These are phyloP conservation scores for Piloderma croceum DNA, from an alignment of 768 basidiomycete species.

Conservation along the genomic window DNA sequence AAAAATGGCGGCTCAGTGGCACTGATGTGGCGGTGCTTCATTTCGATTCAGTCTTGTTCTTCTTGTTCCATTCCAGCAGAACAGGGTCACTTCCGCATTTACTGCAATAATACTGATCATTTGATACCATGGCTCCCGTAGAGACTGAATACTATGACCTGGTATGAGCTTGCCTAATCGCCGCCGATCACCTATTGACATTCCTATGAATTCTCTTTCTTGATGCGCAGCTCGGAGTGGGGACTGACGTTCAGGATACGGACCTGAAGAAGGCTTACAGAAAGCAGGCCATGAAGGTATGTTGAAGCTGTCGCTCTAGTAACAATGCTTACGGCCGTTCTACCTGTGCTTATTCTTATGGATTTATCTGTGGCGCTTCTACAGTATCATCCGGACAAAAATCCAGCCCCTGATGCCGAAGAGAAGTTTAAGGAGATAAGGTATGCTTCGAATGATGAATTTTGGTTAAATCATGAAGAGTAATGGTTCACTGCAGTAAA, in stretches of 20 bases:
- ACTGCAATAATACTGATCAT: neutral
- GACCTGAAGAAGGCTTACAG: constrained; percentile 93
- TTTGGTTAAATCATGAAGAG: neutral
- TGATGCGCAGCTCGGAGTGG: constrained; percentile 55
- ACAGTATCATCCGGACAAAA: constrained; percentile 95
- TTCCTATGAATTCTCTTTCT: constrained; percentile 2
- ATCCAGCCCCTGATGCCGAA: constrained; percentile 86
- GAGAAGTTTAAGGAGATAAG: constrained; percentile 97
- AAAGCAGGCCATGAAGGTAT: constrained; percentile 88
- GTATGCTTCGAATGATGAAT: constrained; percentile 29
- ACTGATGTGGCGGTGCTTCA: no score
- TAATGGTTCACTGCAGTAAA: constrained; percentile 50
- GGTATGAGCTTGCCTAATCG: constrained; percentile 37
- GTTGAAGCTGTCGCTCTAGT: constrained; percentile 15
- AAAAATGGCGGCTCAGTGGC: no score
- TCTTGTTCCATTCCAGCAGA: no score
- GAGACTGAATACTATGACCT: constrained; percentile 88
- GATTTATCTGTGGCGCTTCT: constrained; percentile 3
- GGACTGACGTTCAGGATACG: constrained; percentile 68
- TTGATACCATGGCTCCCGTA: constrained; percentile 64
- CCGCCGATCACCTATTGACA: neutral
- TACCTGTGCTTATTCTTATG: constrained; percentile 1
- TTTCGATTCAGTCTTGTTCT: no score
- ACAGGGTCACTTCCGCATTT: neutral
- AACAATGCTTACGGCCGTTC: neutral